Evolutionary conservation across 768 basidiomycete genomes (phyloP).

Genomic region (Trametes coccinea): DNA sequence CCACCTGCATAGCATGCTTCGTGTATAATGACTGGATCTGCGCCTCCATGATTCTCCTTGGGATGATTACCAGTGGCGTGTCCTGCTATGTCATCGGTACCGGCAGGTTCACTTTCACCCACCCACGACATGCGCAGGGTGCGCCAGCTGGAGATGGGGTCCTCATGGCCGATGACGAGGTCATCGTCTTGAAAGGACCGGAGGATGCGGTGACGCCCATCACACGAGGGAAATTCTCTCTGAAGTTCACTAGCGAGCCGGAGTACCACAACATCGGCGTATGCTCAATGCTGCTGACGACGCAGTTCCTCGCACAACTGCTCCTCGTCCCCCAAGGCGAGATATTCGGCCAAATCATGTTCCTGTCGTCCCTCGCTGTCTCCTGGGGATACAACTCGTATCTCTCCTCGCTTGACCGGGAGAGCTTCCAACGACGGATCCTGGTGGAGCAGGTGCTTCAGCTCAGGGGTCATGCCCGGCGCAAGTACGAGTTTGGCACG

Average conservation of each 20-base stretch:
- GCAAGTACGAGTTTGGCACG: constrained; percentile 5
- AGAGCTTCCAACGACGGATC: constrained; percentile 15
- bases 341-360: constrained; percentile 20
- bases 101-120: constrained; percentile 13
- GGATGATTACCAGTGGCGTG: constrained; percentile 11
- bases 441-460: constrained; percentile 3
- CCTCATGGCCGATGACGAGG: constrained; percentile 2
- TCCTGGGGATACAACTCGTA: constrained; percentile 17
- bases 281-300: constrained; percentile 7
- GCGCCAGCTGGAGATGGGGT: constrained; percentile 11
- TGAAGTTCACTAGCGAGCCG: constrained; percentile 16
- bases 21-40: constrained; percentile 16
- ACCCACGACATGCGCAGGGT: constrained; percentile 9
- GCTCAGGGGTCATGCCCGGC: background rate
- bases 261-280: constrained; percentile 19
- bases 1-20: constrained; percentile 9
- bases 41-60: constrained; percentile 19
- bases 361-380: constrained; percentile 16
- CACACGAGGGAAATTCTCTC: constrained; percentile 16
- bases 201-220: constrained; percentile 20
- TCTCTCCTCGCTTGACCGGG: constrained; percentile 15
- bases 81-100: constrained; percentile 15
- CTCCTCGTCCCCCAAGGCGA: constrained; percentile 15
- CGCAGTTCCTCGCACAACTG: constrained; percentile 11
- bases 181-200: constrained; percentile 15